These are phyloP conservation scores for Camelina sativa DNA, from an alignment of 345 rosid species.

Conservation along the genomic window DNA sequence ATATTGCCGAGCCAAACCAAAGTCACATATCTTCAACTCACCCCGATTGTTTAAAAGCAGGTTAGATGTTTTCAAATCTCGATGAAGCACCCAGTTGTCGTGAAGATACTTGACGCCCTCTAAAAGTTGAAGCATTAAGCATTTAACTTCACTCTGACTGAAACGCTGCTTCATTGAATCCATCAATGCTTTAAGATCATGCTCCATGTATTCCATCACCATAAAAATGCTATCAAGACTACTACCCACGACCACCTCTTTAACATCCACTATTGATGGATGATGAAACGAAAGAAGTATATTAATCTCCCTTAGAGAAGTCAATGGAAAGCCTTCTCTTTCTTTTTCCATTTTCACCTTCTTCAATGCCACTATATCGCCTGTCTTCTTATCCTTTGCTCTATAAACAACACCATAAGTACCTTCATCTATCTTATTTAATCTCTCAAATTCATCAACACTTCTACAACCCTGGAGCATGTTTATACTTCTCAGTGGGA, in stretches of 20 bases:
- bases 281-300: conserved; percentile 97
- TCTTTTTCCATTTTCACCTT: conserved; percentile 99
- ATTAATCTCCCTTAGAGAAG: conserved; percentile 93
- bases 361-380: conserved; percentile 96
- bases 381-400: conserved; percentile 92
- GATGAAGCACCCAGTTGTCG: conserved; percentile 99
- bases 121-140: conserved; percentile 94
- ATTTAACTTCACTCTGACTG: conserved; percentile 99
- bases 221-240: conserved; percentile 94
- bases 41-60: conserved; percentile 92
- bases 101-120: conserved; percentile 96
- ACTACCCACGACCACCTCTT: conserved; percentile 98
- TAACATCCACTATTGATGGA: conserved; percentile 92
- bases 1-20: conserved; percentile 98
- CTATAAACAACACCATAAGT: conserved; percentile 99
- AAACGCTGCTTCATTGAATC: conserved; percentile 97
- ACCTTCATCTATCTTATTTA: conserved; percentile 98
- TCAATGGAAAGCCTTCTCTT: conserved; percentile 98
- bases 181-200: conserved; percentile 95
- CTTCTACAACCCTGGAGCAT: conserved; percentile 98
- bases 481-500: conserved; percentile 79
- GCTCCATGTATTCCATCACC: conserved; percentile 99
- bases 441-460: conserved; percentile 97
- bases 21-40: conserved; percentile 97
- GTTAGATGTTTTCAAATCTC: conserved; percentile 97